Evolutionary conservation across 192 early-diverging fungal species (phyloP).

Genomic region (Powellomyces hirtus): DNA sequence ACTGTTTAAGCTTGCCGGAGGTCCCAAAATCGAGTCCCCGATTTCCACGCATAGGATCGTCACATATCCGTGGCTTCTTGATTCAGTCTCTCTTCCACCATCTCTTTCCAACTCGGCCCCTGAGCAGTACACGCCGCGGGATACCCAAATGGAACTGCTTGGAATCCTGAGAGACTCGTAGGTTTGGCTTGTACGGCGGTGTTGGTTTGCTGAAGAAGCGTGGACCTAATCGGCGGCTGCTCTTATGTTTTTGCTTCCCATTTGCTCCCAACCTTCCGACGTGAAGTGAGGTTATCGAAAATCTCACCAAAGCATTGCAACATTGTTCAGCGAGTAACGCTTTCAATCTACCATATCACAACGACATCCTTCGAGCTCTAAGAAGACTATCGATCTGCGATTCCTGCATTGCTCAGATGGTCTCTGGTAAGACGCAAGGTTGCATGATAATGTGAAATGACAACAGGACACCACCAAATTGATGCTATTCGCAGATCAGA

Average conservation of each 20-base stretch:
- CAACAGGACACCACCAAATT: no score
- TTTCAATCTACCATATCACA: not conserved
- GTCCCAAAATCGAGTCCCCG: constrained; percentile 8
- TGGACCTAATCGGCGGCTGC: no score
- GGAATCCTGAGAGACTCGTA: constrained; percentile 10
- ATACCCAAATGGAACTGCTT: constrained; percentile 9
- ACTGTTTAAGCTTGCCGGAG: constrained; percentile 13
- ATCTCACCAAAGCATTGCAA: not conserved
- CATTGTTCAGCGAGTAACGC: not conserved
- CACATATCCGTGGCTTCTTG: constrained; percentile 15
- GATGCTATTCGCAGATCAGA: not conserved
- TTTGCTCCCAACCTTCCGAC: no score
- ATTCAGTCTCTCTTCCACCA: not conserved
- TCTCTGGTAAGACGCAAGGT: constrained; percentile 14
- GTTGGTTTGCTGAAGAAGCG: not conserved
- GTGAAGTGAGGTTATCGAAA: not conserved
- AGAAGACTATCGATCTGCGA: constrained; percentile 11
- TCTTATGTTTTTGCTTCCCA: no score
- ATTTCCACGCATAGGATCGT: constrained; percentile 12
- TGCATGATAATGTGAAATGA: no score
- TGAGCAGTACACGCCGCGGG: not conserved
- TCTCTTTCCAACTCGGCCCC: not conserved
- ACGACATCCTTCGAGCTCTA: constrained; percentile 5
- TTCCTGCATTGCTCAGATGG: constrained; percentile 8
- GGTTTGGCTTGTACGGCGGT: not conserved